These are phyloP conservation scores for Euryodendron excelsum DNA, from an alignment of 148 eudicot genomes.

Conservation along the genomic window DNA sequence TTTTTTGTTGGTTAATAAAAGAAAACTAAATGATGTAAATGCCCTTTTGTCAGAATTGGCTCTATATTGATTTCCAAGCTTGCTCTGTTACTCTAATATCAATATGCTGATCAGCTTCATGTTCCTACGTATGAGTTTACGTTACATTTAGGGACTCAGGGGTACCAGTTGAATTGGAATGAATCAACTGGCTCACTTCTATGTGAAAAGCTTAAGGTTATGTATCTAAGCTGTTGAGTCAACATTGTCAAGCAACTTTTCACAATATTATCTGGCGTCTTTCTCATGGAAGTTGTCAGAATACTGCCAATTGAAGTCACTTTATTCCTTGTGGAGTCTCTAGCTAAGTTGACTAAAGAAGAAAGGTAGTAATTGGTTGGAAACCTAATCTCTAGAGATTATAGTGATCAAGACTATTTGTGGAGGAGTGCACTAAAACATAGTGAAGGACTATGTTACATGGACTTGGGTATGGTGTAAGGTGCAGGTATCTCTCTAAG, in stretches of 20 bases:
- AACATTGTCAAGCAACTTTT: background rate
- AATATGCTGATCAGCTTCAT: background rate
- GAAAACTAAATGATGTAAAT: background rate
- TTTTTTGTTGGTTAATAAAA: background rate
- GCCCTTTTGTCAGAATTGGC: background rate
- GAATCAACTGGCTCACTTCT: background rate
- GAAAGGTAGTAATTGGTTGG: background rate
- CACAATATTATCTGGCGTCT: background rate
- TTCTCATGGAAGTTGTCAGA: background rate
- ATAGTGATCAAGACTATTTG: background rate
- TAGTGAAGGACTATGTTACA: background rate
- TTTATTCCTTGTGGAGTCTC: background rate
- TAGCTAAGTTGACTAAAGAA: background rate
- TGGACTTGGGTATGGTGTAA: no score
- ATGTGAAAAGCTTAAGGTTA: background rate
- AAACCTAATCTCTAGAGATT: constrained; percentile 3
- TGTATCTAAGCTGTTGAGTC: background rate
- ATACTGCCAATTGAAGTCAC: background rate
- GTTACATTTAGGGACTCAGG: background rate
- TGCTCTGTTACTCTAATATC: background rate
- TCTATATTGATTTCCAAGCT: background rate
- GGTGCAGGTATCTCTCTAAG: no score
- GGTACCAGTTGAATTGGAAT: background rate
- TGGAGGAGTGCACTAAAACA: background rate
- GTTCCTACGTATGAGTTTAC: background rate